Percentiles rank a stretch among this genome's conserved stretches.
Evolutionary conservation across 331 rosid genomes (phyloP).

Genomic region (Quercus phellos): DNA sequence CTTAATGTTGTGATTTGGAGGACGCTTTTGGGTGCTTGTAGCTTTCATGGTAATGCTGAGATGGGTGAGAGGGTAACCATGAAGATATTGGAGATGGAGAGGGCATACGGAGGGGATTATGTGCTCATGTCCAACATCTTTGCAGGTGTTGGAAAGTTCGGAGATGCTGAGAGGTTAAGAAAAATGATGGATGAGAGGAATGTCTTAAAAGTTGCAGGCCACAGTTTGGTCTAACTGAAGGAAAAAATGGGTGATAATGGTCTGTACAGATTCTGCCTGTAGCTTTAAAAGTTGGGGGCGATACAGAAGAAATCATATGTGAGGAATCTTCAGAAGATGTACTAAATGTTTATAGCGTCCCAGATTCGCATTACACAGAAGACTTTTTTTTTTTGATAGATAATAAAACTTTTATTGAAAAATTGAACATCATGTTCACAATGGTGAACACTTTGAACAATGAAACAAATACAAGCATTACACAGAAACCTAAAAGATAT

Average conservation of each 20-base stretch:
- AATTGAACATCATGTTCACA: no score
- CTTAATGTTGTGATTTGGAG: conserved; percentile 69
- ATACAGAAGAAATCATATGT: neutral
- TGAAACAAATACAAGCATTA: neutral
- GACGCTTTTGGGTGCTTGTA: conserved; percentile 75
- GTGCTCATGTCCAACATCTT: conserved; percentile 84
- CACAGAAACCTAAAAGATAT: no score
- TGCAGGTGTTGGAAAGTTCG: conserved; percentile 59
- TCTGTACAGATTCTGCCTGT: neutral
- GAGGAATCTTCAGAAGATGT: neutral
- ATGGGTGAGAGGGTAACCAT: conserved; percentile 59
- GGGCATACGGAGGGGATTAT: conserved; percentile 69
- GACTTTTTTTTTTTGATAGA: no score
- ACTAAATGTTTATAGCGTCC: neutral
- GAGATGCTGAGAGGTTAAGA: conserved; percentile 67
- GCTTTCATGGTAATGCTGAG: conserved; percentile 53
- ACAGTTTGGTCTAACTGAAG: conserved; percentile 38
- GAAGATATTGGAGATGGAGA: conserved; percentile 56
- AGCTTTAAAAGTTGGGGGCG: neutral
- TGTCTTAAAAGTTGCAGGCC: conserved; percentile 59
- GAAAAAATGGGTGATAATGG: neutral
- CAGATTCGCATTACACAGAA: neutral
- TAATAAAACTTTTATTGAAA: no score
- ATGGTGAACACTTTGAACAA: no score
- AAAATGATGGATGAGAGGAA: conserved; percentile 47